Evolutionary conservation across 1,139 yeast genomes (phyloP).

Genomic region (Pichia sp.): DNA sequence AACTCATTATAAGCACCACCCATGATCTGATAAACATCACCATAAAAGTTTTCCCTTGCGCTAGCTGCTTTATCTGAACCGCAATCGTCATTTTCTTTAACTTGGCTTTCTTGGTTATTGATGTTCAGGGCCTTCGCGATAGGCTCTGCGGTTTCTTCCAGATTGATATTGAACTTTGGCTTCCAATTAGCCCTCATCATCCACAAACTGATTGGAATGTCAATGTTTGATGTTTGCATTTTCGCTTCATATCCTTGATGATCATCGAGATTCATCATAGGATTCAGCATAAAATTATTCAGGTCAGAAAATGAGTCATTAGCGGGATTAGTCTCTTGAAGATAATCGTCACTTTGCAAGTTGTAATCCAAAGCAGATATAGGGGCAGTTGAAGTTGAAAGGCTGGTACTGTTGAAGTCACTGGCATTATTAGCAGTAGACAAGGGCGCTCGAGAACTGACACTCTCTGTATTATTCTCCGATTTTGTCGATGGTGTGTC

Average conservation of each 20-base stretch:
- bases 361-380: not conserved
- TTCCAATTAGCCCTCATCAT: slow-evolving; percentile 27
- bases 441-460: not conserved
- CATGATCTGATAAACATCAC: slow-evolving; percentile 8
- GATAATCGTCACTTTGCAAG: not conserved
- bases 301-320: not conserved
- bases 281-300: not conserved
- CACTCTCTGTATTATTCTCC: not conserved
- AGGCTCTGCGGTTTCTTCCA: not conserved
- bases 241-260: slow-evolving; percentile 19
- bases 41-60: not conserved
- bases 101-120: not conserved
- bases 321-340: not conserved
- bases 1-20: slow-evolving; percentile 5
- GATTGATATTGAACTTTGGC: slow-evolving; percentile 22
- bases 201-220: slow-evolving; percentile 22
- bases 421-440: not conserved
- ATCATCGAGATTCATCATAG: not conserved
- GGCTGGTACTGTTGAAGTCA: slow-evolving; percentile 3
- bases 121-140: not conserved
- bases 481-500: not conserved
- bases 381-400: not conserved
- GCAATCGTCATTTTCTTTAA: not conserved
- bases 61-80: not conserved
- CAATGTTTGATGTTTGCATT: not conserved